Evolutionary conservation across 2,329 filamentous ascomycete genomes (phyloP).

Genomic region (Didymella sp.): DNA sequence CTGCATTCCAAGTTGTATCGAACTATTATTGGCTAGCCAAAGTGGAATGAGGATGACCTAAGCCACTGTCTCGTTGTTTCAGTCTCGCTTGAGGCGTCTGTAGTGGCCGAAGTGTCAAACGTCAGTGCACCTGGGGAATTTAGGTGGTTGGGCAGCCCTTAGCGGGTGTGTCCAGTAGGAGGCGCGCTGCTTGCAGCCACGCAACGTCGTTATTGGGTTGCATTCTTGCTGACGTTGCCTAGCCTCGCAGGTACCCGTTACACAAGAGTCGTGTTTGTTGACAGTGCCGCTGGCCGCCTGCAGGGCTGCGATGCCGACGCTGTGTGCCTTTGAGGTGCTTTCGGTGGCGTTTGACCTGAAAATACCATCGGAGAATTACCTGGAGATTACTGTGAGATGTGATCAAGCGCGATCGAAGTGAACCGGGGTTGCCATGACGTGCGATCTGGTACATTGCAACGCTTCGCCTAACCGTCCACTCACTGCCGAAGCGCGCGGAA

Average conservation of each 20-base stretch:
- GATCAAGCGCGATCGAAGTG: not conserved
- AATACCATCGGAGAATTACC: not conserved
- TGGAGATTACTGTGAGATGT: not conserved
- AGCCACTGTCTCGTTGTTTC: constrained; percentile 39
- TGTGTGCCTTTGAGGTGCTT: not conserved
- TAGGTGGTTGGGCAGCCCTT: constrained; percentile 36
- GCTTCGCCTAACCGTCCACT: constrained; percentile 17
- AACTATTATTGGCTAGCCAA: constrained; percentile 45
- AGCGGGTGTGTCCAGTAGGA: constrained; percentile 26
- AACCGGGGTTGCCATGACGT: constrained; percentile 7
- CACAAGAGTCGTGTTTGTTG: constrained; percentile 24
- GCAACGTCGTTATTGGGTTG: constrained; percentile 23
- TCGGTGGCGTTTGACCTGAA: not conserved
- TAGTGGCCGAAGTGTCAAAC: constrained; percentile 27
- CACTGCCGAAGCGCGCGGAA: constrained; percentile 22
- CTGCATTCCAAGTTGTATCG: constrained; percentile 40
- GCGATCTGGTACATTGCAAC: constrained; percentile 16
- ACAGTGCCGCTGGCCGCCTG: constrained; percentile 3
- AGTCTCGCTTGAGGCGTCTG: constrained; percentile 29
- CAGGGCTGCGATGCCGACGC: constrained; percentile 7
- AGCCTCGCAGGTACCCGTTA: constrained; percentile 27
- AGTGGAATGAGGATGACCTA: constrained; percentile 46
- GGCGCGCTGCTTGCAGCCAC: constrained; percentile 40
- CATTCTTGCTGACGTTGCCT: constrained; percentile 24
- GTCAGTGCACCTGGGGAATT: constrained; percentile 21